Evolutionary conservation across 164 flowering plant species (phyloP), one percentile per base, ranked within the genome.

Genomic region (Vitis amurensis): DNA sequence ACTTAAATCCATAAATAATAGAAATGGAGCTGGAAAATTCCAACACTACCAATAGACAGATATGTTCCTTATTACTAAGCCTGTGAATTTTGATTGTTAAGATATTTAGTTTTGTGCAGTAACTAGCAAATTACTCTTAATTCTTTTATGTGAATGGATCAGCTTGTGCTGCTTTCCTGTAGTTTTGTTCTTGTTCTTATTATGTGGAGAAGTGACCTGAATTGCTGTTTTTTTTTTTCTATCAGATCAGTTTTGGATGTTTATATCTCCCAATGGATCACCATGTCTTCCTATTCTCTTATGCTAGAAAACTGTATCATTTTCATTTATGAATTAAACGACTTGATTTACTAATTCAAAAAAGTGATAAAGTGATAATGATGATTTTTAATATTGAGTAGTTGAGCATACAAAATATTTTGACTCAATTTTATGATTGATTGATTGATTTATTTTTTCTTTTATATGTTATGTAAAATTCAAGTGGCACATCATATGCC

Each of bases 81-180:
- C 15, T 53, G 4, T 53, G n/a, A 8, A 11, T 3, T 37, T 37
- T 27, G 1, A 11, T 49, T 29, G 15, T 29, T 19, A 23, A 17
- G 27, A 16, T 63, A 50, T 63, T 50, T 5, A 49, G 17, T 17
- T 64, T 13, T 50, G 44, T 44, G 51, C 11, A n/a, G 23, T 6
- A 61, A 4, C 16, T 61, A 2, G 64, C 27, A 37, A 60, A 12
- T 14, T 37, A 37, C 44, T 61, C 44, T 27, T 15, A 12, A 11
- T 61, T 37, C 27, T 30, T 62, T 3, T 47, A 44, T 16, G 14
- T n/a, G 17, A 9, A 17, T 8, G 48, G 50, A 44, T 62, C 65
- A 62, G 51, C 52, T 44, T 62, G 51, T 44, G 65, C 51, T n/a
- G 50, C 48, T 61, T 61, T 61, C 19, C 14, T 31, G 13, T 51